Evolutionary conservation across 768 basidiomycete genomes (phyloP).

Genomic region (Pulveroboletus frians): DNA sequence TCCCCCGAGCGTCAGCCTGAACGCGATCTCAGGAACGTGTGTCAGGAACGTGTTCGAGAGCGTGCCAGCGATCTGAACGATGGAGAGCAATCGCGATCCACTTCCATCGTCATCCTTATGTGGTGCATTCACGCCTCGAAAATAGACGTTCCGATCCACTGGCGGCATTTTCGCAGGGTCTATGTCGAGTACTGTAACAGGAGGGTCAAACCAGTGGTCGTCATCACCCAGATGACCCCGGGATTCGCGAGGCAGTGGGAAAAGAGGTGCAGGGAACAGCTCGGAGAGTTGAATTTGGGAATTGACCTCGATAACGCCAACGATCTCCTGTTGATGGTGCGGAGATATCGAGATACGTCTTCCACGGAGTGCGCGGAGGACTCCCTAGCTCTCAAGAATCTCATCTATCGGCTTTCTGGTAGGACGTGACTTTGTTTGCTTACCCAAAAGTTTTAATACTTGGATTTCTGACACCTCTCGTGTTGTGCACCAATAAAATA

Average conservation of each 20-base stretch:
- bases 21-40: slow-evolving; percentile 19
- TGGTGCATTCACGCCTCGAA: slow-evolving; percentile 30
- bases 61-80: slow-evolving; percentile 12
- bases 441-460: not conserved
- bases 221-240: slow-evolving; percentile 24
- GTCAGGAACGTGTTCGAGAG: slow-evolving; percentile 16
- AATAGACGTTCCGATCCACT: slow-evolving; percentile 24
- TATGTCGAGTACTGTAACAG: slow-evolving; percentile 22
- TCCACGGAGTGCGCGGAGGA: slow-evolving; percentile 19
- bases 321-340: slow-evolving; percentile 14
- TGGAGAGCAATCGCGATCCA: slow-evolving; percentile 3
- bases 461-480: not conserved
- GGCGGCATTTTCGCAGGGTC: slow-evolving; percentile 25
- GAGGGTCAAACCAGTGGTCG: slow-evolving; percentile 23
- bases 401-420: slow-evolving; percentile 15
- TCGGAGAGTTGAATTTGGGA: slow-evolving; percentile 9
- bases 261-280: slow-evolving; percentile 17
- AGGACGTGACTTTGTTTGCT: not conserved
- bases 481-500: not conserved
- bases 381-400: slow-evolving; percentile 12
- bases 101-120: slow-evolving; percentile 17
- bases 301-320: not conserved
- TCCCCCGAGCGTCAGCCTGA: slow-evolving; percentile 16
- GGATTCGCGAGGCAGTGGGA: slow-evolving; percentile 14
- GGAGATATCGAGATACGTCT: slow-evolving; percentile 9